Percentiles rank a stretch among this genome's conserved stretches.
Evolutionary conservation across 345 rosid genomes (phyloP).

Genomic region (Salix viminalis): DNA sequence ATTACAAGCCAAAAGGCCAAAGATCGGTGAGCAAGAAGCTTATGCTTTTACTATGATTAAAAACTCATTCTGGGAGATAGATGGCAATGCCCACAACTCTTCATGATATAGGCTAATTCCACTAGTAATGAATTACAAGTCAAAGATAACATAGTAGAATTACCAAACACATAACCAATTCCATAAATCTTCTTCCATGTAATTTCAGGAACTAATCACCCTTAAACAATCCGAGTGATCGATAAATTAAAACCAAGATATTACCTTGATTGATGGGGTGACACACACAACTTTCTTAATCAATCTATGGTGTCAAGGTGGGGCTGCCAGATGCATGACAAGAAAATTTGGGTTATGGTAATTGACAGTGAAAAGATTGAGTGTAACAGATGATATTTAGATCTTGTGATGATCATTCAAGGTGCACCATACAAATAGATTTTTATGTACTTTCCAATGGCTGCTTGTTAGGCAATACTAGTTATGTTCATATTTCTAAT

Average conservation of each 20-base stretch:
- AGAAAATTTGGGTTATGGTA: background rate
- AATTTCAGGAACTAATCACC: background rate
- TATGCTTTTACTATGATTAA: too few relatives aligned
- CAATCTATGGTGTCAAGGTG: background rate
- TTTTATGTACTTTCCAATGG: background rate
- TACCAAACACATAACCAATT: background rate
- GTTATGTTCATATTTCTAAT: too few relatives aligned
- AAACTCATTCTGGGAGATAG: background rate
- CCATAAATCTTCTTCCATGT: background rate
- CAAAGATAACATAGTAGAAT: background rate
- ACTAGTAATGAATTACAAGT: rapidly evolving
- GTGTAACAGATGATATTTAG: background rate
- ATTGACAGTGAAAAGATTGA: background rate
- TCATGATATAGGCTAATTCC: background rate
- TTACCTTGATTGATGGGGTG: too few relatives aligned
- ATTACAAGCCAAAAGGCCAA: too few relatives aligned
- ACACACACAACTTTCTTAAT: too few relatives aligned
- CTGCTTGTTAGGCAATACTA: rapidly evolving
- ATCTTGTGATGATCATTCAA: background rate
- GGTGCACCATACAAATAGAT: background rate
- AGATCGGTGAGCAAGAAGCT: too few relatives aligned
- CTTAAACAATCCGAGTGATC: too few relatives aligned
- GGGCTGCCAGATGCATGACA: background rate
- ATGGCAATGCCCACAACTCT: background rate
- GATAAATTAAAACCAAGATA: too few relatives aligned